Evolutionary conservation across 768 basidiomycete species (phyloP).

Genomic region (Lactarius trivialis): DNA sequence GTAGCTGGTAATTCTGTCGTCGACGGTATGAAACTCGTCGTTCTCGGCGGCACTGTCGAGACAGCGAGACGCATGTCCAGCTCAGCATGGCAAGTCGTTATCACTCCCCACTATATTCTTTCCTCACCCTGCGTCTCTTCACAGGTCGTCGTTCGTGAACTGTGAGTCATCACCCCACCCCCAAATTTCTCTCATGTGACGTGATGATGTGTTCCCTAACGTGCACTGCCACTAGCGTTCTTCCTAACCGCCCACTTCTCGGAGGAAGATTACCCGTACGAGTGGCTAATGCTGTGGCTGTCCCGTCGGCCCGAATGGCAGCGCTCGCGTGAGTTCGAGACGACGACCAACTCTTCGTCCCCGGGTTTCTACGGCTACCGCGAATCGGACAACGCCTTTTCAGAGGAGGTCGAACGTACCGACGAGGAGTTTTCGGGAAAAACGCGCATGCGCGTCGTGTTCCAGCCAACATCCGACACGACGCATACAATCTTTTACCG

Average conservation of each 20-base stretch:
- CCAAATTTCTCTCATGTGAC: conserved; percentile 11
- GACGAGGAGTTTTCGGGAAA: conserved; percentile 54
- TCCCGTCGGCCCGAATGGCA: conserved; percentile 85
- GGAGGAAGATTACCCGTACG: conserved; percentile 85
- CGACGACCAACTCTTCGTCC: conserved; percentile 68
- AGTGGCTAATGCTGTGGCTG: conserved; percentile 90
- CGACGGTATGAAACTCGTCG: conserved; percentile 87
- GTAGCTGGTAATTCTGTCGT: conserved; percentile 49
- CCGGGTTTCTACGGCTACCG: conserved; percentile 46
- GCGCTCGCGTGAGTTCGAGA: conserved; percentile 83
- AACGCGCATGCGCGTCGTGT: conserved; percentile 73
- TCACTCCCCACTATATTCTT: background rate
- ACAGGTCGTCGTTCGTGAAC: conserved; percentile 80
- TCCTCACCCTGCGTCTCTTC: conserved; percentile 1
- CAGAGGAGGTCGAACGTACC: conserved; percentile 41
- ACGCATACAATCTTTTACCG: conserved; percentile 86
- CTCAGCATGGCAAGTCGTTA: conserved; percentile 67
- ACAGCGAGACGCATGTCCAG: conserved; percentile 77
- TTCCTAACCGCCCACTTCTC: conserved; percentile 88
- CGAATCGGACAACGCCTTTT: conserved; percentile 49
- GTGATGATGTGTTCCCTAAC: conserved; percentile 17
- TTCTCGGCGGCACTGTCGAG: conserved; percentile 82
- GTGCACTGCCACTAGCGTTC: conserved; percentile 27
- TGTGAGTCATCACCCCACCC: conserved; percentile 48
- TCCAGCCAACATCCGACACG: conserved; percentile 83